Evolutionary conservation across 2,329 filamentous ascomycete species (phyloP).

Genomic region (Paraconiothyrium sp.): DNA sequence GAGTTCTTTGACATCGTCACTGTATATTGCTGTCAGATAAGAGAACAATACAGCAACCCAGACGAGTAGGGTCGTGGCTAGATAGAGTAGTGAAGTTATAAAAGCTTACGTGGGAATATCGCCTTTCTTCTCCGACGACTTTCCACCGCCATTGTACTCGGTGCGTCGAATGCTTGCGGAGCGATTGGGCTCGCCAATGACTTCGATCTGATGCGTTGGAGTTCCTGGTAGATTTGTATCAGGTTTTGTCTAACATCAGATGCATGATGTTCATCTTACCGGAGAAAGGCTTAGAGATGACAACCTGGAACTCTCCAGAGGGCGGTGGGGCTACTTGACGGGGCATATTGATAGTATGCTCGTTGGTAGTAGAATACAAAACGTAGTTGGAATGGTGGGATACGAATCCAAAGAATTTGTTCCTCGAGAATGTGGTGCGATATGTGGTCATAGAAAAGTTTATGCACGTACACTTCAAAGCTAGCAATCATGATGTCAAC

Average conservation of each 20-base stretch:
- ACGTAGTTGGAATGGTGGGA: background rate
- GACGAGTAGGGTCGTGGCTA: background rate
- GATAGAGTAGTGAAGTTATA: background rate
- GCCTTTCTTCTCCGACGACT: constrained; percentile 50
- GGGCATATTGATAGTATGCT: constrained; percentile 29
- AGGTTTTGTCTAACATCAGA: constrained; percentile 26
- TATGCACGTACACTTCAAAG: constrained; percentile 1
- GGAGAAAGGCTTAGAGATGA: constrained; percentile 32
- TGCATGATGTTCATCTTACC: constrained; percentile 28
- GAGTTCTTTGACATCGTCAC: constrained; percentile 55
- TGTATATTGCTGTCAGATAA: constrained; percentile 17
- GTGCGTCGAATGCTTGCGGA: constrained; percentile 47
- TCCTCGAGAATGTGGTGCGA: background rate
- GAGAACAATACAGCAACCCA: background rate
- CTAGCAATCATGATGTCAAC: constrained; percentile 11
- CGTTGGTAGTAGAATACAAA: background rate
- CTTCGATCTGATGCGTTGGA: constrained; percentile 46
- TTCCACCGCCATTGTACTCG: constrained; percentile 42
- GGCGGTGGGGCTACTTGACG: constrained; percentile 73
- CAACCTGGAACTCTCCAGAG: constrained; percentile 80
- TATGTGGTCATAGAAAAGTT: background rate
- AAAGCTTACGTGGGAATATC: constrained; percentile 43
- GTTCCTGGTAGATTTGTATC: constrained; percentile 21
- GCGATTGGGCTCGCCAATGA: constrained; percentile 54
- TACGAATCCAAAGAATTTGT: background rate